These are phyloP conservation scores for Irpex lacteus DNA, from an alignment of 1,284 basidiomycete species.

Conservation along the genomic window DNA sequence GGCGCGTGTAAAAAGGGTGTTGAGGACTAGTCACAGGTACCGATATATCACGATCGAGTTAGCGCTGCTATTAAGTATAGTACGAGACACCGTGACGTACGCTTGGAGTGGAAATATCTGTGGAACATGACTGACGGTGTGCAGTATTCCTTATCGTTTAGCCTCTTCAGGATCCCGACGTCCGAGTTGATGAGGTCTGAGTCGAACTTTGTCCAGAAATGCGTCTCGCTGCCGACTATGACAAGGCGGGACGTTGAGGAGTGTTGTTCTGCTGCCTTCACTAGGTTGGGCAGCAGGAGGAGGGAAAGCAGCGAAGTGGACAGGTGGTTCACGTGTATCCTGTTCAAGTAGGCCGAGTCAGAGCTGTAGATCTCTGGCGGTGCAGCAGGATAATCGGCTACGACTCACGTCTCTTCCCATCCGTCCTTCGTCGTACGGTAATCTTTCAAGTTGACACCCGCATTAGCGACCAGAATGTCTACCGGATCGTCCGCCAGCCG, in stretches of 20 bases:
- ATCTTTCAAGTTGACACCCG: conserved; percentile 18
- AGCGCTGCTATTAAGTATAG: no score
- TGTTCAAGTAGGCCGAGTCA: conserved; percentile 4
- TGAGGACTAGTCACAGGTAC: neutral
- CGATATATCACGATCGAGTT: no score
- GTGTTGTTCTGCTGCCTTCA: conserved; percentile 14
- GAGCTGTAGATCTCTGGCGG: neutral
- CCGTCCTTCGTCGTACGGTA: conserved; percentile 26
- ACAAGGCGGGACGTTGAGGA: conserved; percentile 21
- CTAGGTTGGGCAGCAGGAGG: conserved; percentile 26
- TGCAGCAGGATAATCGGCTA: neutral
- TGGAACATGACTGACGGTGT: conserved; percentile 11
- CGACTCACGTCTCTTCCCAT: conserved; percentile 29
- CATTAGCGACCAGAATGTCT: conserved; percentile 33
- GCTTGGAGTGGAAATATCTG: neutral
- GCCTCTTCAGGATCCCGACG: conserved; percentile 25
- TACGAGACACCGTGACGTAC: neutral
- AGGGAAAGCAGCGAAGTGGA: conserved; percentile 24
- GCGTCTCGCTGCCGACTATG: conserved; percentile 26
- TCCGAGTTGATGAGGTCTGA: conserved; percentile 21
- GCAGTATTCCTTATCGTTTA: conserved; percentile 30
- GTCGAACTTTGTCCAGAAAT: conserved; percentile 21
- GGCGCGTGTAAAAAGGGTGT: neutral
- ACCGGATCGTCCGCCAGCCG: conserved; percentile 24
- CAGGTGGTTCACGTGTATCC: conserved; percentile 30